These are phyloP conservation scores for Entonaema liquescens DNA, from an alignment of 495 filamentous ascomycete genomes.

Conservation along the genomic window DNA sequence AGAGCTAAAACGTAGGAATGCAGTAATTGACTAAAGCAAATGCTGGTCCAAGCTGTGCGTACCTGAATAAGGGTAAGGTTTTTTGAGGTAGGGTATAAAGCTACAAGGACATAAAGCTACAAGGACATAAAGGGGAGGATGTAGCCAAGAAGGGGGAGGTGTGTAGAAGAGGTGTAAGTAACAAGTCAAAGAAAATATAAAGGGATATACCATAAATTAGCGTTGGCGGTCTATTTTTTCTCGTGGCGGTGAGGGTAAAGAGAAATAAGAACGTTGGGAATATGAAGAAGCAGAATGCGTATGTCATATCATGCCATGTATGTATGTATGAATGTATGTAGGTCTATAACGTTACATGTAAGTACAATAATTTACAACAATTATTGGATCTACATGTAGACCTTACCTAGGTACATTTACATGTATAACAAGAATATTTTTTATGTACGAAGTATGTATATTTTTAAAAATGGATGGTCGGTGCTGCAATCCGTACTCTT, in stretches of 20 bases:
- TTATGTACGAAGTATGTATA: background rate
- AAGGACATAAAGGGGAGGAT: background rate
- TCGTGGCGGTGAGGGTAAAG: constrained; percentile 23
- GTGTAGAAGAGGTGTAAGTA: background rate
- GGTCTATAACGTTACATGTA: background rate
- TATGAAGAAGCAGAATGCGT: background rate
- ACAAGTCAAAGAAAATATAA: constrained; percentile 4
- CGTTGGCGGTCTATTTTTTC: constrained; percentile 9
- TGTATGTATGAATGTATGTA: background rate
- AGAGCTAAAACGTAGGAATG: constrained; percentile 29
- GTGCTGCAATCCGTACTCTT: background rate
- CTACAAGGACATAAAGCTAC: constrained; percentile 10
- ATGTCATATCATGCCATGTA: background rate
- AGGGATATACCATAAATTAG: constrained; percentile 13
- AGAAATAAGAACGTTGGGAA: background rate
- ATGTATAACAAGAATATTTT: too few relatives aligned
- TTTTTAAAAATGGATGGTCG: background rate
- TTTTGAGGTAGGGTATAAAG: background rate
- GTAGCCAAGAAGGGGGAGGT: background rate
- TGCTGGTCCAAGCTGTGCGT: background rate
- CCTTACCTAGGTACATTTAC: too few relatives aligned
- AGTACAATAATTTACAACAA: background rate
- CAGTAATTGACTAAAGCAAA: constrained; percentile 14
- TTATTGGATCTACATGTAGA: background rate
- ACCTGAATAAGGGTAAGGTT: constrained; percentile 16